Conservation (phyloP, 306 rosid genomes). For the Vachellia pachyceras region DNA sequence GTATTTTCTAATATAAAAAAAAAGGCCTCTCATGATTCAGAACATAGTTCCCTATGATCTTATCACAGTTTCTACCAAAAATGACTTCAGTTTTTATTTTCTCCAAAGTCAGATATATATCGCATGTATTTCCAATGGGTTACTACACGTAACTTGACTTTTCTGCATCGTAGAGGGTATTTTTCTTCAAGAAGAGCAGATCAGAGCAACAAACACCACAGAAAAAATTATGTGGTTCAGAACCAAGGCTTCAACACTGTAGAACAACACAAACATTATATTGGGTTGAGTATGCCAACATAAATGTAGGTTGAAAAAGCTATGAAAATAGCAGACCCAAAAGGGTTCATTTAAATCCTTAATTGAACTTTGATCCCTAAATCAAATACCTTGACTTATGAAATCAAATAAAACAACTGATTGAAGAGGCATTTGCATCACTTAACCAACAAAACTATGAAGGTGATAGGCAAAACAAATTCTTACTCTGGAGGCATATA, state of each 20-base stretch:
- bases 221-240: background rate
- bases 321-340: background rate
- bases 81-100: background rate
- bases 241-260: background rate
- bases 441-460: slow-evolving; percentile 1
- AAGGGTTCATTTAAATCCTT: background rate
- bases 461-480: background rate
- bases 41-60: background rate
- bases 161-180: background rate
- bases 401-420: background rate
- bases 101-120: background rate
- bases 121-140: background rate
- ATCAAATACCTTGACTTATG: background rate
- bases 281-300: background rate
- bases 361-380: background rate
- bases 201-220: background rate
- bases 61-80: background rate
- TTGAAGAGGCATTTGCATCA: background rate
- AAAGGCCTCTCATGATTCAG: background rate
- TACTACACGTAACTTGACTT: background rate
- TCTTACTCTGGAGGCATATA: slow-evolving; percentile 84
- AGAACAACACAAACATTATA: background rate
- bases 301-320: background rate
- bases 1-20: background rate
- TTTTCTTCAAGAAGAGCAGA: background rate